Conservation (phyloP, 768 basidiomycete genomes). For the Phlegmacium glaucopus region DNA sequence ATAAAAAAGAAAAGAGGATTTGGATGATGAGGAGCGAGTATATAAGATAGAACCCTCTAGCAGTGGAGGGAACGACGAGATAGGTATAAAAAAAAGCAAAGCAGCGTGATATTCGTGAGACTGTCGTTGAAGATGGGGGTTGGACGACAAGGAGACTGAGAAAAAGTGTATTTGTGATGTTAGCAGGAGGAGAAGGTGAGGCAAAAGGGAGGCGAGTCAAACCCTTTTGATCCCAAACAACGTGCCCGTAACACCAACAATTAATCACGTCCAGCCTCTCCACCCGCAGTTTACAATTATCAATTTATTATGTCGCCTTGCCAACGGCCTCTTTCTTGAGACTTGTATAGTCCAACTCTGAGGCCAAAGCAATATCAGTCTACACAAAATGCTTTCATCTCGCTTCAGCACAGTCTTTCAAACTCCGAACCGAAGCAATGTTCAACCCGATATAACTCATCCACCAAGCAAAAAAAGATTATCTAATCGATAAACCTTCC, state of each 20-base stretch:
- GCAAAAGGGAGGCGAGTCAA: slow-evolving; percentile 54
- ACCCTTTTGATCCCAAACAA: slow-evolving; percentile 74
- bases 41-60: slow-evolving; percentile 7
- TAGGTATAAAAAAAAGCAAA: slow-evolving; percentile 26
- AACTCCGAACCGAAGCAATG: slow-evolving; percentile 24
- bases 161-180: slow-evolving; percentile 9
- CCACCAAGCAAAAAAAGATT: not conserved
- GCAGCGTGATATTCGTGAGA: slow-evolving; percentile 19
- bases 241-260: slow-evolving; percentile 45
- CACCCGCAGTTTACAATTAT: no score
- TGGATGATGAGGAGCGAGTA: not conserved
- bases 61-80: slow-evolving; percentile 10
- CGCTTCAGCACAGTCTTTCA: slow-evolving; percentile 18
- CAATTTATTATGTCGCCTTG: no score
- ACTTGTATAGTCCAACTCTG: no score
- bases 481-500: no score
- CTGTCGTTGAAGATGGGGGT: slow-evolving; percentile 17
- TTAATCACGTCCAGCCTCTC: not conserved
- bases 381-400: no score
- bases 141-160: slow-evolving; percentile 14
- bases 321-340: no score
- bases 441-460: slow-evolving; percentile 1
- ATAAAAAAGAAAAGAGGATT: slow-evolving; percentile 22
- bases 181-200: slow-evolving; percentile 46
- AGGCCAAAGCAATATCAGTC: no score